These are phyloP conservation scores for Neophaeococcomyces mojaviensis DNA, from an alignment of 2,329 filamentous ascomycete genomes.

Conservation along the genomic window DNA sequence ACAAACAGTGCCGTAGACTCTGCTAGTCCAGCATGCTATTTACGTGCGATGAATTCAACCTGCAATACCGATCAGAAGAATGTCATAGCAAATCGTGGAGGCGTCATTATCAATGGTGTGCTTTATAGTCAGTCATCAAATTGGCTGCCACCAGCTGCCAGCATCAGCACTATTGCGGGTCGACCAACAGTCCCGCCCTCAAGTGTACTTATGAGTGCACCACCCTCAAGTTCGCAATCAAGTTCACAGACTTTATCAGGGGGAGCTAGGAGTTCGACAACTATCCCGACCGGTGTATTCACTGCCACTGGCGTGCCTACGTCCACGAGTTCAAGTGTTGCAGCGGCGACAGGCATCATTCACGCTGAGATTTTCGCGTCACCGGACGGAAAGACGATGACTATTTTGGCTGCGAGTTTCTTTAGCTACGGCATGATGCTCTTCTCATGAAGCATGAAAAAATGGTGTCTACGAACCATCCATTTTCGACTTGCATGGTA, in stretches of 20 bases:
- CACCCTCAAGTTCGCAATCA: constrained; percentile 1
- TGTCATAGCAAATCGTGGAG: constrained; percentile 43
- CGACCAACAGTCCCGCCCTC: constrained; percentile 24
- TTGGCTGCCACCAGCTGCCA: constrained; percentile 28
- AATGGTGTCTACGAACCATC: background rate
- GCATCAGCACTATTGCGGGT: constrained; percentile 21
- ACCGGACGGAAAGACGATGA: background rate
- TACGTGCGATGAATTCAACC: constrained; percentile 45
- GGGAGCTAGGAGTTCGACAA: background rate
- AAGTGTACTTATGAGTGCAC: constrained; percentile 17
- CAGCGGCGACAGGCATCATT: background rate
- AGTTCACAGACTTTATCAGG: constrained; percentile 1
- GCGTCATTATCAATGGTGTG: constrained; percentile 54
- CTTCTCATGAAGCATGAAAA: background rate
- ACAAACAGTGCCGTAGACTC: constrained; percentile 46
- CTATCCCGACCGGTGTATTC: constrained; percentile 26
- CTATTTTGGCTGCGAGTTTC: background rate
- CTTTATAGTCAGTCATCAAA: constrained; percentile 38
- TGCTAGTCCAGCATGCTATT: constrained; percentile 52
- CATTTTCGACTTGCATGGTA: no score
- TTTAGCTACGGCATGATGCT: background rate
- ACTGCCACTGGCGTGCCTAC: constrained; percentile 25
- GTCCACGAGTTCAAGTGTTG: constrained; percentile 1
- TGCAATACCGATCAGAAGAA: constrained; percentile 47
- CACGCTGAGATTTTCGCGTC: background rate